Evolutionary conservation across 1,284 basidiomycete species (phyloP).

Genomic region (Vanrija humicola): DNA sequence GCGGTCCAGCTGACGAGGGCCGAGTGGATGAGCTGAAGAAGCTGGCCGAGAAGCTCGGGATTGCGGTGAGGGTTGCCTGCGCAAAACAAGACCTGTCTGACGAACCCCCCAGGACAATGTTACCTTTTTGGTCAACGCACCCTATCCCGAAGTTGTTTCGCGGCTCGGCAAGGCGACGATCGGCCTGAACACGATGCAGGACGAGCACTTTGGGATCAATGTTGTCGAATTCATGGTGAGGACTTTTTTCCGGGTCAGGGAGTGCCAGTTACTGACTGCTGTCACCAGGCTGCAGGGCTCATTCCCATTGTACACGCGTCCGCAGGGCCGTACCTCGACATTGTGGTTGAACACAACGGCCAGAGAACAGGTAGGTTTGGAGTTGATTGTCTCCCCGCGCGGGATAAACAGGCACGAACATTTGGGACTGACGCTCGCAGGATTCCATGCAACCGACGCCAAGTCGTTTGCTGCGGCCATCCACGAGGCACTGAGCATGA

Average conservation of each 20-base stretch:
- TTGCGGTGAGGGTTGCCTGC: conserved; percentile 56
- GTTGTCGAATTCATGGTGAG: conserved; percentile 93
- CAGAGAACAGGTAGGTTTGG: conserved; percentile 60
- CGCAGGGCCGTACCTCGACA: conserved; percentile 86
- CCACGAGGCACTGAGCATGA: conserved; percentile 62
- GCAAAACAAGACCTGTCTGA: conserved; percentile 1
- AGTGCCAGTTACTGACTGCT: background rate
- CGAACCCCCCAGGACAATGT: conserved; percentile 58
- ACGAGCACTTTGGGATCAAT: conserved; percentile 99
- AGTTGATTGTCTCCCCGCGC: background rate
- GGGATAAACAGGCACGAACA: background rate
- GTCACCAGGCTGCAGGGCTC: conserved; percentile 75
- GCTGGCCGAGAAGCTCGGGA: conserved; percentile 61
- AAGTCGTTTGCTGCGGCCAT: conserved; percentile 69
- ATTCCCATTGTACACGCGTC: conserved; percentile 91
- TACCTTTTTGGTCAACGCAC: conserved; percentile 77
- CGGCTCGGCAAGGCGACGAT: conserved; percentile 71
- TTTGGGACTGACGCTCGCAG: conserved; percentile 46
- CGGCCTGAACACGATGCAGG: conserved; percentile 94
- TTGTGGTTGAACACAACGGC: conserved; percentile 73
- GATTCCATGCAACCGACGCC: conserved; percentile 73
- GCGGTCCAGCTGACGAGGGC: conserved; percentile 69
- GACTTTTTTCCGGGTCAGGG: background rate
- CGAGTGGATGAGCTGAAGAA: conserved; percentile 62
- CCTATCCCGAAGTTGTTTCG: conserved; percentile 65